Conservation (phyloP, 2,329 filamentous ascomycete genomes). For the Lachnellula occidentalis region DNA sequence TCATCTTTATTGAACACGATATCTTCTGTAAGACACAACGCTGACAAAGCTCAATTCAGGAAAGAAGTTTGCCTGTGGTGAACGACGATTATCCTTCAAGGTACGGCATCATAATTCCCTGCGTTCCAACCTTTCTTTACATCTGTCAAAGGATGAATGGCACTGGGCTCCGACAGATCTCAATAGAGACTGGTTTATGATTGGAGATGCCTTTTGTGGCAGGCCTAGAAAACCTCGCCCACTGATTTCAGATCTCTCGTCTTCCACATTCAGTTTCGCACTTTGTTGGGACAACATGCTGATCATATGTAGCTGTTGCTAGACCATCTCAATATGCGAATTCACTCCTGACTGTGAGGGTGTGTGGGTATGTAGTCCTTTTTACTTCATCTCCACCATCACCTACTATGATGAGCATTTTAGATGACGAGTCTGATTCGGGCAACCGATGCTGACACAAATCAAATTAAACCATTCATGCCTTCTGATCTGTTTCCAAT, state of each 20-base stretch:
- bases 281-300: neutral
- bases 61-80: neutral
- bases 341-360: neutral
- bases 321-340: neutral
- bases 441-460: conserved; percentile 66
- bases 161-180: conserved; percentile 89
- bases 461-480: conserved; percentile 69
- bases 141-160: conserved; percentile 68
- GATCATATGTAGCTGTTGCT: neutral
- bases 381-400: conserved; percentile 9
- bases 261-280: neutral
- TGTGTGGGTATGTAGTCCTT: conserved; percentile 12
- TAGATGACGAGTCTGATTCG: conserved; percentile 79
- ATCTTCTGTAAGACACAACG: conserved; percentile 7
- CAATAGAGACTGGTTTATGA: conserved; percentile 51
- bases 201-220: conserved; percentile 85
- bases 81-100: conserved; percentile 3
- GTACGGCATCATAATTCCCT: conserved; percentile 8
- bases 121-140: conserved; percentile 2
- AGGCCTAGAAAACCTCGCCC: conserved; percentile 99
- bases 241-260: conserved; percentile 56
- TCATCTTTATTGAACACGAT: conserved; percentile 3
- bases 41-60: conserved; percentile 9
- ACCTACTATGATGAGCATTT: conserved; percentile 42
- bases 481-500: conserved; percentile 42